phyloP scores from a whole-genome alignment of 148 eudicot genomes.

The Fagopyrum homotropicum region DNA sequence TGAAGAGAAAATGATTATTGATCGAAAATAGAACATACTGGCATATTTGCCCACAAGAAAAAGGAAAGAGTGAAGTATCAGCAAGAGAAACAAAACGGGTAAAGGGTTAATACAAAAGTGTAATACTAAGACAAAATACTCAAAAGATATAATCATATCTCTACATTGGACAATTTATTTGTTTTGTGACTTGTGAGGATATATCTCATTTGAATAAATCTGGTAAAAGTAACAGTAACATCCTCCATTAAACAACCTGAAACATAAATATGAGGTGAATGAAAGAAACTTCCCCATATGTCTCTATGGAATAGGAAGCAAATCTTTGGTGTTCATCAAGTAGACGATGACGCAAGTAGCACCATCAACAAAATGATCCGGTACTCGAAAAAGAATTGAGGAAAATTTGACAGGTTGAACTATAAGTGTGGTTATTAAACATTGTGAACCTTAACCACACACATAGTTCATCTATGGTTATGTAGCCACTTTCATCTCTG shows the following conservation, averaged over 20 bases:
- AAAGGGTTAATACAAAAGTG: background rate
- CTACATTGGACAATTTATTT: background rate
- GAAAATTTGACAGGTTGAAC: no score
- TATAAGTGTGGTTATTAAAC: no score
- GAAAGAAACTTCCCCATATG: background rate
- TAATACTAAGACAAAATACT: background rate
- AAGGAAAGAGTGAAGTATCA: no score
- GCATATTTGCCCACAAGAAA: no score
- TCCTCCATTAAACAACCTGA: background rate
- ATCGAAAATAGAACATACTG: no score
- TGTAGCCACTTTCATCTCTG: no score
- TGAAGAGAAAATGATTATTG: no score
- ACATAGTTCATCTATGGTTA: no score
- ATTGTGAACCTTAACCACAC: no score
- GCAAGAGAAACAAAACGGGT: no score
- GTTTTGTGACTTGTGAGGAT: background rate
- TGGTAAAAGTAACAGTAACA: background rate
- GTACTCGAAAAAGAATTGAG: background rate
- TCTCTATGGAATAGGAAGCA: slow-evolving; percentile 15
- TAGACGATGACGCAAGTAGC: slow-evolving; percentile 24
- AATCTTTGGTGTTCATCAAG: slow-evolving; percentile 19
- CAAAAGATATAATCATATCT: background rate
- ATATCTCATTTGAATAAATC: background rate
- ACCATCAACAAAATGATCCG: slow-evolving; percentile 30
- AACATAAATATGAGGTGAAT: background rate